Percentiles rank a stretch among this genome's conserved stretches.
Evolutionary conservation across 2,329 filamentous ascomycete species (phyloP).

Genomic region (Calonectria naviculata): DNA sequence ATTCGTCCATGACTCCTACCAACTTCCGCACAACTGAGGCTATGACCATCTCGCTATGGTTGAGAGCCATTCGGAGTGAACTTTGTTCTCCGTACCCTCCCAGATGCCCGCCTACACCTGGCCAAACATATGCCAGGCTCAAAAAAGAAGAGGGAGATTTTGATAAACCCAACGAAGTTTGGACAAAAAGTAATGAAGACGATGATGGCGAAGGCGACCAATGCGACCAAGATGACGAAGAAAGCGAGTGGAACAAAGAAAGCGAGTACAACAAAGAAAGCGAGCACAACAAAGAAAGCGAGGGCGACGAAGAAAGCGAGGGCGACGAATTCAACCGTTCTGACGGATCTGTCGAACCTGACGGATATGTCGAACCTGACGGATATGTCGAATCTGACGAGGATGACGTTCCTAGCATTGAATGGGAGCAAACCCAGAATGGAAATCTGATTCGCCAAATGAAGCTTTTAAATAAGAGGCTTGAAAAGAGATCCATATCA

Average conservation of each 20-base stretch:
- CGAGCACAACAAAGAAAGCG: no score
- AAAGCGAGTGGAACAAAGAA: no score
- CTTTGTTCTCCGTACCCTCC: neutral
- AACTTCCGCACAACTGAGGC: neutral
- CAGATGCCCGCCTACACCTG: neutral
- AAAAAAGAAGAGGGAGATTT: neutral
- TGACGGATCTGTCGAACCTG: neutral
- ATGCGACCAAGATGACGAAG: no score
- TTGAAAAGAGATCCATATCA: neutral
- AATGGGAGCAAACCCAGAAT: neutral
- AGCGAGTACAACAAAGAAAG: no score
- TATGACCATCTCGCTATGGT: neutral
- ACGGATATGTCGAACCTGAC: neutral
- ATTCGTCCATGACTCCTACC: neutral
- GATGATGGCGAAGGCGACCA: neutral
- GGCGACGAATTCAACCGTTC: neutral
- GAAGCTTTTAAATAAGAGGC: neutral
- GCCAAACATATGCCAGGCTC: neutral
- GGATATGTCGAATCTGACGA: no score
- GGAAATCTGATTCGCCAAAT: neutral
- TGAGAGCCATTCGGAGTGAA: neutral
- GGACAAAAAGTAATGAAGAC: neutral
- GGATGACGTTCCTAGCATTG: neutral
- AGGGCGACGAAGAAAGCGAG: no score
- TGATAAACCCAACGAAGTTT: neutral